Conservation (phyloP, 495 filamentous ascomycete genomes). For the Aspergillus wentii region DNA sequence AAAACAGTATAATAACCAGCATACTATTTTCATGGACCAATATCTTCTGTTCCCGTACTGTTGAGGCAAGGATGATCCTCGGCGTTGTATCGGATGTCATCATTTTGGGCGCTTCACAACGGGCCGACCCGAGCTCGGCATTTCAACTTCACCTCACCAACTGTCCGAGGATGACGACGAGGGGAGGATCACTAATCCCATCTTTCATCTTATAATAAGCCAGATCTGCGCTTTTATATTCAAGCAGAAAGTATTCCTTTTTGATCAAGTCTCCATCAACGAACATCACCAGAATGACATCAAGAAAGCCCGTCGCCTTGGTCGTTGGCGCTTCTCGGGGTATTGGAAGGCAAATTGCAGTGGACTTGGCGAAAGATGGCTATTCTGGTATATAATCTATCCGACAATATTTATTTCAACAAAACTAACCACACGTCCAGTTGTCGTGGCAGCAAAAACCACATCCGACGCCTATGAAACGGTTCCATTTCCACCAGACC, state of each 20-base stretch:
- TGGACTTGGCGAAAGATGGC: slow-evolving; percentile 63
- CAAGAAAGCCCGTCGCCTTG: slow-evolving; percentile 51
- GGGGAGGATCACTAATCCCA: not conserved
- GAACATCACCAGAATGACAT: slow-evolving; percentile 7
- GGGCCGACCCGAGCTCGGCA: slow-evolving; percentile 11
- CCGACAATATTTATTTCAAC: not conserved
- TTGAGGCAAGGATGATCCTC: too few species aligned
- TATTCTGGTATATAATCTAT: slow-evolving; percentile 55
- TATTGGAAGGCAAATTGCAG: slow-evolving; percentile 72
- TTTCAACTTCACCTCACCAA: not conserved
- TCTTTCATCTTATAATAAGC: not conserved
- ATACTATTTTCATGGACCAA: too few species aligned
- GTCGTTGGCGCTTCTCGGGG: slow-evolving; percentile 68
- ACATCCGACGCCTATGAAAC: slow-evolving; percentile 55
- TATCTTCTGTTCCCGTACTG: too few species aligned
- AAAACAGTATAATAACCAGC: too few species aligned
- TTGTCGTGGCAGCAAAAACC: slow-evolving; percentile 77
- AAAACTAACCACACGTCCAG: slow-evolving; percentile 33
- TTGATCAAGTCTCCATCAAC: not conserved
- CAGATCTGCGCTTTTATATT: not conserved
- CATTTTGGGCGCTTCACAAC: not conserved
- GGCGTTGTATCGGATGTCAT: too few species aligned
- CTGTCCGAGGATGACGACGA: not conserved
- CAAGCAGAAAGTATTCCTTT: not conserved
- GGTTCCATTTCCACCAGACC: slow-evolving; percentile 69